Conservation (phyloP, 108 stramenopile species). For the Skeletonema tropicum region DNA sequence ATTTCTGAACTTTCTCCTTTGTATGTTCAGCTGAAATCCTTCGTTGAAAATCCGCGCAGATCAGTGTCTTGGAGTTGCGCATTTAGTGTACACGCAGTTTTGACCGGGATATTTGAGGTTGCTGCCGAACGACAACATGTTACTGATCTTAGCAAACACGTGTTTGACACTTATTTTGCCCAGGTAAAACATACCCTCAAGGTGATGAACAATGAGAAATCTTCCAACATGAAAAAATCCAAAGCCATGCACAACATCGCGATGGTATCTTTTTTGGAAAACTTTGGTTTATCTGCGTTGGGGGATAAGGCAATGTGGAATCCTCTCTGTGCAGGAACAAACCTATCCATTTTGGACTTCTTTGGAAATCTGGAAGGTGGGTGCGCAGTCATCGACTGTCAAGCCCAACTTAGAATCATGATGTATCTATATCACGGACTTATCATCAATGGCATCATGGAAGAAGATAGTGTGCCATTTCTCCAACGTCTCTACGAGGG, state of each 20-base stretch:
- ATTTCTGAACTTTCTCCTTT: slow-evolving; percentile 38
- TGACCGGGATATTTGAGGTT: slow-evolving; percentile 52
- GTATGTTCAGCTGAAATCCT: slow-evolving; percentile 23
- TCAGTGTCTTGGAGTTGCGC: slow-evolving; percentile 51
- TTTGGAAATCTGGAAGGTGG: slow-evolving; percentile 56
- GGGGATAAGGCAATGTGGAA: slow-evolving; percentile 50
- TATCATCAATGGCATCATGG: slow-evolving; percentile 27
- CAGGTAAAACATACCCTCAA: slow-evolving; percentile 7
- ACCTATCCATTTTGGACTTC: slow-evolving; percentile 28
- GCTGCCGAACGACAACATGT: slow-evolving; percentile 10
- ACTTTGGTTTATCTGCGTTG: slow-evolving; percentile 27
- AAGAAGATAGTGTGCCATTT: slow-evolving; percentile 22
- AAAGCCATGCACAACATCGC: slow-evolving; percentile 26
- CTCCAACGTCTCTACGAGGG: slow-evolving; percentile 43
- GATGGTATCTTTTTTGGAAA: slow-evolving; percentile 25
- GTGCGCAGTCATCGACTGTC: slow-evolving; percentile 42
- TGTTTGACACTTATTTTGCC: slow-evolving; percentile 28
- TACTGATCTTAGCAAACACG: slow-evolving; percentile 13
- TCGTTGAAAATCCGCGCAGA: slow-evolving; percentile 37
- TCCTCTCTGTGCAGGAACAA: slow-evolving; percentile 56
- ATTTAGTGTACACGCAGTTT: slow-evolving; percentile 56
- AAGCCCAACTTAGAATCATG: slow-evolving; percentile 50
- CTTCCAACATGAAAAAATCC: slow-evolving; percentile 8
- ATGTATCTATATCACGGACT: slow-evolving; percentile 62
- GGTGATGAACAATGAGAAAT: not conserved